phyloP scores from a whole-genome alignment of 2,329 filamentous ascomycete genomes.

The Bisporella sp. region DNA sequence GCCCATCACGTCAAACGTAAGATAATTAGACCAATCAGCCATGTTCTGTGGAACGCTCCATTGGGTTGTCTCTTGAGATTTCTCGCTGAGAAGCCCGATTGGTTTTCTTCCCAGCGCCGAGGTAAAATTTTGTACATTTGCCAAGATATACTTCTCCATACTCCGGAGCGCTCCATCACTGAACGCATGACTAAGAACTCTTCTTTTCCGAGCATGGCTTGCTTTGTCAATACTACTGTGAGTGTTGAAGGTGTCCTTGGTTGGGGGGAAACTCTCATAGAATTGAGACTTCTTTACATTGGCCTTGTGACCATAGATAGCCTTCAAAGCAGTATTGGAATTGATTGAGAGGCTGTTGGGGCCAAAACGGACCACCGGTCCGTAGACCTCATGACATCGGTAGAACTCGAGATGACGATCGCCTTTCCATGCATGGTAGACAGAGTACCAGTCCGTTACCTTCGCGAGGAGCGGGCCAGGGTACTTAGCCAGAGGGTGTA shows the following conservation, averaged over 20 bases:
- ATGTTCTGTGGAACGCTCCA: background rate
- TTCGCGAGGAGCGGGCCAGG: conserved; percentile 30
- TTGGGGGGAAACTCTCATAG: conserved; percentile 56
- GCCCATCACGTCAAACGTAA: conserved; percentile 6
- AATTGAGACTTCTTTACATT: conserved; percentile 64
- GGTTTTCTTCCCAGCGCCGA: background rate
- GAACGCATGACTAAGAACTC: conserved; percentile 50
- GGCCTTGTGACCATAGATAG: conserved; percentile 55
- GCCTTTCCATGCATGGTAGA: conserved; percentile 30
- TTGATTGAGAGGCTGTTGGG: conserved; percentile 77
- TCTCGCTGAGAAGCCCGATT: too few species aligned
- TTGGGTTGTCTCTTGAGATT: background rate
- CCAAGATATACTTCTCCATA: background rate
- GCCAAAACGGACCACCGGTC: conserved; percentile 57
- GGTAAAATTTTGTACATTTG: background rate
- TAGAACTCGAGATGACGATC: conserved; percentile 30
- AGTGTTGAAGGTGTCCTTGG: conserved; percentile 47
- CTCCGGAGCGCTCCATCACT: background rate
- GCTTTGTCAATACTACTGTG: conserved; percentile 61
- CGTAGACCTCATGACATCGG: conserved; percentile 31
- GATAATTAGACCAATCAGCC: background rate
- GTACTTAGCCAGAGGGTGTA: conserved; percentile 29
- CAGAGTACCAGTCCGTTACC: conserved; percentile 25
- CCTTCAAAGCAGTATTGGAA: conserved; percentile 56
- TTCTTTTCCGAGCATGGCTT: conserved; percentile 62